A percentile compares a stretch with the other conserved stretches of the same genome.
phyloP scores from a whole-genome alignment of 225 moss, liverwort and hornwort species.

The Bryum argenteum region DNA sequence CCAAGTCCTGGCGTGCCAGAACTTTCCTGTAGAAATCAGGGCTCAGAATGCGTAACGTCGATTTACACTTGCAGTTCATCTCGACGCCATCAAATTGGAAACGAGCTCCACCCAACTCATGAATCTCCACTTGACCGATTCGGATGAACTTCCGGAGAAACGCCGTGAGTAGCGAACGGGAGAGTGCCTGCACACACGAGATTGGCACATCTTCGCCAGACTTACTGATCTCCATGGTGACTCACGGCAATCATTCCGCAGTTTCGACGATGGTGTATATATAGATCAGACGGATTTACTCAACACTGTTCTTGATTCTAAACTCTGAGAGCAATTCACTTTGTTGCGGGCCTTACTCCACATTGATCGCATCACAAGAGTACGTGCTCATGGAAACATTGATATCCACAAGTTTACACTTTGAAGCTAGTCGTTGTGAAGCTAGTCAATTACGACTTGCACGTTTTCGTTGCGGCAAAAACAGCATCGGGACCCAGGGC shows the following conservation, averaged over 20 bases:
- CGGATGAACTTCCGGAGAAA: conserved; percentile 66
- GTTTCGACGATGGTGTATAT: too few species aligned
- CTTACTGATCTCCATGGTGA: neutral
- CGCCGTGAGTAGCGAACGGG: conserved; percentile 20
- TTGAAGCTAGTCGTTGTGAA: too few species aligned
- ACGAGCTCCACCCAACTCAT: neutral
- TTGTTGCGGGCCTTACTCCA: too few species aligned
- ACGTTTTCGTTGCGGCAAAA: too few species aligned
- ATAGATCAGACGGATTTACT: too few species aligned
- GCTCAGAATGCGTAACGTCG: conserved; percentile 47
- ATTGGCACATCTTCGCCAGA: neutral
- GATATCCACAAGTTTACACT: too few species aligned
- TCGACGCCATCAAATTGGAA: neutral
- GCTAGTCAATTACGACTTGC: too few species aligned
- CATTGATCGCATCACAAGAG: too few species aligned
- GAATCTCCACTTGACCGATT: neutral
- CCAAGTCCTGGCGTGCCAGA: conserved; percentile 73
- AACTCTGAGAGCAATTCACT: too few species aligned
- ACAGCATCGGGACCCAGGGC: too few species aligned
- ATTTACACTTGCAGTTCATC: neutral
- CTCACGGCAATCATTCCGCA: neutral
- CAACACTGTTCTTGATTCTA: too few species aligned
- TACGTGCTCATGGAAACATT: too few species aligned
- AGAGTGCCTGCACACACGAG: neutral
- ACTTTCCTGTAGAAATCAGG: conserved; percentile 90